phyloP scores from a whole-genome alignment of 2,329 filamentous ascomycete genomes.

The Epichloe gansuensis region DNA sequence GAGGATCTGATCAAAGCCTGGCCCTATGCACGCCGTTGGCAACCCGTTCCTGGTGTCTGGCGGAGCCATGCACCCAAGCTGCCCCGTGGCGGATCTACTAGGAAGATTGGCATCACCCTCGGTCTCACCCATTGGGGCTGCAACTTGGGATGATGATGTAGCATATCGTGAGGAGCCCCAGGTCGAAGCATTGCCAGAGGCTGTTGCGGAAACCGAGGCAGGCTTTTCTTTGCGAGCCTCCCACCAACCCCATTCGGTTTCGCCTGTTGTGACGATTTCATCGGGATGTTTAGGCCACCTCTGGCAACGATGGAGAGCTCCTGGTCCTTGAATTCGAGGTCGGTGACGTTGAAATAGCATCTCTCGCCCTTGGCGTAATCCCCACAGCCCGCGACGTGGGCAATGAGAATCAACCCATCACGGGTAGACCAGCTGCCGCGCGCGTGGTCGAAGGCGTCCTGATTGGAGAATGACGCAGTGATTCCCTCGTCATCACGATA shows the following conservation, averaged over 20 bases:
- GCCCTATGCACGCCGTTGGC: slow-evolving; percentile 4
- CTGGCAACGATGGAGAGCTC: slow-evolving; percentile 9
- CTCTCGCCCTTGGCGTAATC: slow-evolving; percentile 15
- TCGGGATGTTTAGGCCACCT: slow-evolving; percentile 12
- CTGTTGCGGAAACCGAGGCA: not conserved
- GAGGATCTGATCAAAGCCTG: slow-evolving; percentile 4
- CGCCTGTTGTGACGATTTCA: slow-evolving; percentile 11
- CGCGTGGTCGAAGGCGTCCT: slow-evolving; percentile 14
- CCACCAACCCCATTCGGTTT: slow-evolving; percentile 17
- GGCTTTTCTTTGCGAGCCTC: slow-evolving; percentile 3
- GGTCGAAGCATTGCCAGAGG: not conserved
- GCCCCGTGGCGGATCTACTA: not conserved
- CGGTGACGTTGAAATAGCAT: slow-evolving; percentile 18
- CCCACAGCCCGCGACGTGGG: slow-evolving; percentile 15
- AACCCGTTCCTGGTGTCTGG: not conserved
- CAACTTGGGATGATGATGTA: not conserved
- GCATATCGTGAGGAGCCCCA: not conserved
- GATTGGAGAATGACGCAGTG: slow-evolving; percentile 9
- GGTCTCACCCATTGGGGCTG: not conserved
- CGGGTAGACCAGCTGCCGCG: slow-evolving; percentile 11
- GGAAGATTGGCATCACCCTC: too few species aligned
- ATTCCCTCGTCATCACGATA: slow-evolving; percentile 6
- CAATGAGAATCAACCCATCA: slow-evolving; percentile 15
- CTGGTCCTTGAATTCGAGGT: slow-evolving; percentile 8
- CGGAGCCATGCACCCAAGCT: not conserved